These are phyloP conservation scores for Suillus bovinus DNA, from an alignment of 768 basidiomycete genomes.

Conservation along the genomic window DNA sequence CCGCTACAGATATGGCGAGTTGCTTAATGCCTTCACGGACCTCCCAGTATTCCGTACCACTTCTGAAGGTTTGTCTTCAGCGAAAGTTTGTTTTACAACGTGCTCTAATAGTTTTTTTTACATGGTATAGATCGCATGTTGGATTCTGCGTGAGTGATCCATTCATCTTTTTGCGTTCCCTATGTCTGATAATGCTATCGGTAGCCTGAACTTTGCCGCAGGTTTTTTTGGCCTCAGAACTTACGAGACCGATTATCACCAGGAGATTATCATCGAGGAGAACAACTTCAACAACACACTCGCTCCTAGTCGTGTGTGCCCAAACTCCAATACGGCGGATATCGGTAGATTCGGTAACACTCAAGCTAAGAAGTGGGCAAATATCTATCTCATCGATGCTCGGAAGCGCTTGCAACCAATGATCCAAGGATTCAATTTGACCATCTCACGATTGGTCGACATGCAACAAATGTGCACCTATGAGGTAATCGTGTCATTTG, in stretches of 20 bases:
- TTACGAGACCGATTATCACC: constrained; percentile 43
- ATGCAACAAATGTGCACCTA: constrained; percentile 44
- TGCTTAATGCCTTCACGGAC: constrained; percentile 41
- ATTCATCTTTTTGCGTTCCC: constrained; percentile 16
- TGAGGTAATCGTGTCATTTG: constrained; percentile 27
- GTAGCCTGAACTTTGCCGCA: constrained; percentile 47
- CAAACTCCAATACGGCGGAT: constrained; percentile 29
- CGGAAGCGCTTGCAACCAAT: constrained; percentile 33
- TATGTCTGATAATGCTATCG: constrained; percentile 10
- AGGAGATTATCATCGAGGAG: constrained; percentile 47
- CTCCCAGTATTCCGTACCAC: constrained; percentile 54
- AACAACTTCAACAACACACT: constrained; percentile 49
- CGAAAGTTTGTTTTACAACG: neutral
- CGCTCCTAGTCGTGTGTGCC: constrained; percentile 39
- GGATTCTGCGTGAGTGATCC: constrained; percentile 30
- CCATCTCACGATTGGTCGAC: constrained; percentile 26
- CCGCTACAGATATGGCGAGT: constrained; percentile 46
- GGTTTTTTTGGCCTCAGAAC: constrained; percentile 49
- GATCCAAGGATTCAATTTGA: constrained; percentile 35
- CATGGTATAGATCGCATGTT: constrained; percentile 31
- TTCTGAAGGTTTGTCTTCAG: constrained; percentile 34
- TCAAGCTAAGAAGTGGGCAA: constrained; percentile 36
- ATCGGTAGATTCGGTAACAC: constrained; percentile 23
- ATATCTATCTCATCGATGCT: constrained; percentile 40
- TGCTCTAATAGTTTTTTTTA: neutral